Percentiles rank a stretch among this genome's conserved stretches.
These are phyloP conservation scores for Hypoxylon sp. DNA, from an alignment of 2,329 filamentous ascomycete genomes.

Conservation along the genomic window DNA sequence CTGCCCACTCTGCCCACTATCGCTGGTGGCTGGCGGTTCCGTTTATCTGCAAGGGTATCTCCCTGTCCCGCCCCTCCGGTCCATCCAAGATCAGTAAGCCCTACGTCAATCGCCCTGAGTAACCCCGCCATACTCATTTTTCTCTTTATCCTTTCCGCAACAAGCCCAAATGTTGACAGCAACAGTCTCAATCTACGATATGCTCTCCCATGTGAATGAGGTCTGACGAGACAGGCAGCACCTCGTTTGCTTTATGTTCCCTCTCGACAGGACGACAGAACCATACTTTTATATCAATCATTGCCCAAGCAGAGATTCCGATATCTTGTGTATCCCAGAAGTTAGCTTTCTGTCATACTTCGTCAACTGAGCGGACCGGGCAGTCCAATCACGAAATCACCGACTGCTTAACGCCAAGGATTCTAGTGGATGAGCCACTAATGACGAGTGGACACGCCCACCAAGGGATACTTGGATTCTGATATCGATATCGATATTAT, in stretches of 20 bases:
- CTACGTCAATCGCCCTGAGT: conserved; percentile 45
- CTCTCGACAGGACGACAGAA: background rate
- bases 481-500: conserved; percentile 26
- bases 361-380: conserved; percentile 2
- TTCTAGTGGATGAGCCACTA: conserved; percentile 21
- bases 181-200: conserved; percentile 15
- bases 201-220: conserved; percentile 6
- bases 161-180: conserved; percentile 16
- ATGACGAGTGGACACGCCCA: conserved; percentile 29
- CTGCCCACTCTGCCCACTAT: conserved; percentile 13
- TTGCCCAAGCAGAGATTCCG: conserved; percentile 13
- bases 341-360: conserved; percentile 17
- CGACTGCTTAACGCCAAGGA: conserved; percentile 28
- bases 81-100: conserved; percentile 39
- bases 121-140: conserved; percentile 29
- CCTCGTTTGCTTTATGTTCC: background rate
- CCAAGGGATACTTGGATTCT: conserved; percentile 6
- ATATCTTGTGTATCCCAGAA: conserved; percentile 17
- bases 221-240: background rate
- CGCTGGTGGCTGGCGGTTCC: conserved; percentile 2
- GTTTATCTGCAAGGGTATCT: conserved; percentile 23
- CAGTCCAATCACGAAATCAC: conserved; percentile 31
- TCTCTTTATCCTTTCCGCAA: conserved; percentile 8
- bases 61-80: conserved; percentile 41
- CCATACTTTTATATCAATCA: background rate